Conservation (phyloP, 257 asterid species). For the Schizonepeta tenuifolia region DNA sequence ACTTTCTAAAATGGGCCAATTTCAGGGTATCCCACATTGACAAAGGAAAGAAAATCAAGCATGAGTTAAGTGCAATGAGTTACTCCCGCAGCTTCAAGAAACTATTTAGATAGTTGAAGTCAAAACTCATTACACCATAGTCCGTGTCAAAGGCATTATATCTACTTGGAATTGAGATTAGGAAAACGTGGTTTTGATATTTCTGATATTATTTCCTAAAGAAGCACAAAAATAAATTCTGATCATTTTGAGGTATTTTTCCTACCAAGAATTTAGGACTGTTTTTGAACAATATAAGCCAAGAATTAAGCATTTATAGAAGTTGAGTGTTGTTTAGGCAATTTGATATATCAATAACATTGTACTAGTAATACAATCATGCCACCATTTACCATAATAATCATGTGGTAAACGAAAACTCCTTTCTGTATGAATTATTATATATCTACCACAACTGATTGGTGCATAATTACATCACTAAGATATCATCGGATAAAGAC, state of each 20-base stretch:
- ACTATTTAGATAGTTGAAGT: background rate
- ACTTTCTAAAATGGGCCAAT: conserved; percentile 6
- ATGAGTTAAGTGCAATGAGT: background rate
- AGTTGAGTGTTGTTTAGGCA: background rate
- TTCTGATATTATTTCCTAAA: background rate
- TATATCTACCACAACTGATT: background rate
- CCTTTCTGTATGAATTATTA: background rate
- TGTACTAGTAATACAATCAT: background rate
- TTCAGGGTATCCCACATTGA: background rate
- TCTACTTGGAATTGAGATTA: background rate
- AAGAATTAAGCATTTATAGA: background rate
- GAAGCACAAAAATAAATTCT: background rate
- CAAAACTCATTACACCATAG: conserved; percentile 12
- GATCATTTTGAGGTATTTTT: background rate
- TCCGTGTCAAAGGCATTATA: background rate
- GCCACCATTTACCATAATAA: background rate
- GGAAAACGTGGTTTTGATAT: background rate
- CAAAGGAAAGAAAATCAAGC: background rate
- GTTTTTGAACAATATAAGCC: background rate
- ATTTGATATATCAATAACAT: background rate
- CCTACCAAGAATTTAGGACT: background rate
- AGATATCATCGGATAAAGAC: background rate
- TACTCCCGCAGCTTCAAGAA: background rate
- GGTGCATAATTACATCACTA: background rate
- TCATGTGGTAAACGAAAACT: background rate